These are phyloP conservation scores for Gryganskiella cystojenkinii DNA, from an alignment of 192 early-diverging fungal species.

Conservation along the genomic window DNA sequence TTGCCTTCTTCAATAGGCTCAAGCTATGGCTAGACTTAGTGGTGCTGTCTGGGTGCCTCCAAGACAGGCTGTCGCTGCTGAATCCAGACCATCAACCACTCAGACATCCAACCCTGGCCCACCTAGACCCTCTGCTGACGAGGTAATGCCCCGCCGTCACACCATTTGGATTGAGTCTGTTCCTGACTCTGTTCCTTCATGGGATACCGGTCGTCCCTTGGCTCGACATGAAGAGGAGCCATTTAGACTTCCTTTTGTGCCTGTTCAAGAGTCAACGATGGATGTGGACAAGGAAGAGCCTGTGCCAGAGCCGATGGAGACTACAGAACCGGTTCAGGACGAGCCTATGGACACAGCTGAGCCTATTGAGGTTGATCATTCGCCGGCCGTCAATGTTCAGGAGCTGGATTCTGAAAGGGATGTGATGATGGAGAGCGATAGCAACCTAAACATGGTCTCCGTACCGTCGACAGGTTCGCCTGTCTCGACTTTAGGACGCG, in stretches of 20 bases:
- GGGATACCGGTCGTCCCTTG: conserved; percentile 25
- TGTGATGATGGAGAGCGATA: conserved; percentile 34
- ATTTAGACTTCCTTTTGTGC: conserved; percentile 9
- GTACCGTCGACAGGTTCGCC: conserved; percentile 41
- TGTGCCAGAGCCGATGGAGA: neutral
- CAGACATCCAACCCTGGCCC: conserved; percentile 30
- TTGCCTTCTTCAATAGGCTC: conserved; percentile 5
- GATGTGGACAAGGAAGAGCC: conserved; percentile 35
- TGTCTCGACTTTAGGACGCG: conserved; percentile 16
- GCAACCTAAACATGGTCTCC: conserved; percentile 27
- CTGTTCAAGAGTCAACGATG: conserved; percentile 19
- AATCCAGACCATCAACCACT: neutral
- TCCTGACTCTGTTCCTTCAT: conserved; percentile 28
- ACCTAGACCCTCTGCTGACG: conserved; percentile 42
- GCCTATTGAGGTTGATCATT: conserved; percentile 23
- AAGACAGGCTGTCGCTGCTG: conserved; percentile 25
- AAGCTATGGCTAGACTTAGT: conserved; percentile 48
- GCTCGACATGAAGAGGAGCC: conserved; percentile 10
- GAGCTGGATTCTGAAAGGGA: conserved; percentile 19
- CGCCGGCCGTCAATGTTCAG: neutral
- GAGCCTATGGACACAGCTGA: conserved; percentile 29
- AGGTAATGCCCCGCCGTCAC: conserved; percentile 45
- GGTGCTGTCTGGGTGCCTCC: conserved; percentile 38
- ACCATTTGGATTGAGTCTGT: conserved; percentile 51
- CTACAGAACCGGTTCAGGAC: neutral